Conservation (phyloP, 164 flowering plant genomes). For the Aristolochia fimbriata region DNA sequence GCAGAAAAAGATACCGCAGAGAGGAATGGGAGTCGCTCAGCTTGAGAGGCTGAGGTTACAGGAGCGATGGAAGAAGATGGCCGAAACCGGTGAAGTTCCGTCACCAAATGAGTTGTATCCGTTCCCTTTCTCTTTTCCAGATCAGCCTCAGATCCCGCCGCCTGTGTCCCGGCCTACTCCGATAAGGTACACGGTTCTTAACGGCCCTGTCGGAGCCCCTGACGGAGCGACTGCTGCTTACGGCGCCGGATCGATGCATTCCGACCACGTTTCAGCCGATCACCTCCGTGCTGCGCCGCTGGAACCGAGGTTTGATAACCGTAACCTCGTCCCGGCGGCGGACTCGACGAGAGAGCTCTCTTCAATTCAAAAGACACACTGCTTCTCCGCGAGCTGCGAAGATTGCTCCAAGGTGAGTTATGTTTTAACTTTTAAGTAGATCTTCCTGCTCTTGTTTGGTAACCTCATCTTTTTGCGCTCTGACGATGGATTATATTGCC, state of each 20-base stretch:
- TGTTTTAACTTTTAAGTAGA: not conserved
- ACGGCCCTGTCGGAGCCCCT: not conserved
- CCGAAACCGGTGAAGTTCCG: slow-evolving; percentile 9
- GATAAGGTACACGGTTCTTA: not conserved
- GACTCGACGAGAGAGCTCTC: slow-evolving; percentile 18
- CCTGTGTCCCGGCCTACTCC: not conserved
- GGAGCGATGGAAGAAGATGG: slow-evolving; percentile 30
- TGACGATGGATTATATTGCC: not conserved
- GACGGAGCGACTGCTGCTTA: not conserved
- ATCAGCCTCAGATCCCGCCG: not conserved
- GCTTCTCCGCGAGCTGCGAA: slow-evolving; percentile 10
- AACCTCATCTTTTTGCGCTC: not conserved
- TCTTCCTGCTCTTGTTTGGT: not conserved
- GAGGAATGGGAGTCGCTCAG: slow-evolving; percentile 69
- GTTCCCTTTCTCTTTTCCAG: slow-evolving; percentile 4
- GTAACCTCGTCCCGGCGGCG: not conserved
- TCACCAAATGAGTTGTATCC: not conserved
- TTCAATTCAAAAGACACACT: slow-evolving; percentile 16
- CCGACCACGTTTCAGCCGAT: not conserved
- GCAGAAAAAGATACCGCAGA: slow-evolving; percentile 31
- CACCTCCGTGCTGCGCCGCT: not conserved
- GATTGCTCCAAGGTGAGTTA: slow-evolving; percentile 8
- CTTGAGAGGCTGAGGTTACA: slow-evolving; percentile 43
- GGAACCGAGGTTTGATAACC: slow-evolving; percentile 4
- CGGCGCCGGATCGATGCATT: not conserved